These are phyloP conservation scores for Spinacia oleracea DNA, from an alignment of 179 eudicot genomes.

Conservation along the genomic window DNA sequence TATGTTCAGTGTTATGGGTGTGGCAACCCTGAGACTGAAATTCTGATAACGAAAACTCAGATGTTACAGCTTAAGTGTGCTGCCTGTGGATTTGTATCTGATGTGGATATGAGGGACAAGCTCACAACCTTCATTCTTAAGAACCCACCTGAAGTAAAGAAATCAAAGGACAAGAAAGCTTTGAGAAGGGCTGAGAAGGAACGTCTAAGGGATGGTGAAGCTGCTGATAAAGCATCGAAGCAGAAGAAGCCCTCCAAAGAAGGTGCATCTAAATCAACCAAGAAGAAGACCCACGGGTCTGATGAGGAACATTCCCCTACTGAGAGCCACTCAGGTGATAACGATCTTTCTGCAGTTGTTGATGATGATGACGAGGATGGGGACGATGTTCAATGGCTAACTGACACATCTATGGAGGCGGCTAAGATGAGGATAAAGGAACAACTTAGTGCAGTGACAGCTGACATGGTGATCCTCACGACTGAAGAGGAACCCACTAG, in stretches of 20 bases:
- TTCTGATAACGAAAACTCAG: constrained; percentile 62
- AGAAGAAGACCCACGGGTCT: constrained; percentile 67
- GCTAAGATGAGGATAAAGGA: constrained; percentile 68
- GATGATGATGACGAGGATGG: constrained; percentile 41
- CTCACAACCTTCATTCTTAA: constrained; percentile 76
- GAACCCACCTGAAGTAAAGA: constrained; percentile 76
- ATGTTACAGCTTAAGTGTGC: constrained; percentile 68
- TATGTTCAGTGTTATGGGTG: constrained; percentile 82
- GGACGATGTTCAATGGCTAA: constrained; percentile 73
- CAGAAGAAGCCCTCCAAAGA: constrained; percentile 55
- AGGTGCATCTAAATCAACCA: constrained; percentile 45
- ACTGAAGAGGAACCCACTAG: constrained; percentile 50
- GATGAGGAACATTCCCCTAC: constrained; percentile 73
- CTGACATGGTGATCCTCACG: constrained; percentile 82
- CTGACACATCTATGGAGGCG: constrained; percentile 73
- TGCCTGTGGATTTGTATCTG: constrained; percentile 74
- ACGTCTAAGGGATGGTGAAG: constrained; percentile 81
- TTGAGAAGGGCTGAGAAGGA: constrained; percentile 84
- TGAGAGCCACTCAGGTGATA: constrained; percentile 50
- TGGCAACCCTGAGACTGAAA: constrained; percentile 77
- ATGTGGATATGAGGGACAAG: constrained; percentile 84
- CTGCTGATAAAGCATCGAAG: constrained; percentile 60
- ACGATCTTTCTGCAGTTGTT: constrained; percentile 23
- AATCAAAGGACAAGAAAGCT: constrained; percentile 77
- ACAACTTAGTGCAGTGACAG: constrained; percentile 71